Base-by-base conservation (phyloP, 176 grass and related monocot species). In the Rhynchospora tenuis region DNA sequence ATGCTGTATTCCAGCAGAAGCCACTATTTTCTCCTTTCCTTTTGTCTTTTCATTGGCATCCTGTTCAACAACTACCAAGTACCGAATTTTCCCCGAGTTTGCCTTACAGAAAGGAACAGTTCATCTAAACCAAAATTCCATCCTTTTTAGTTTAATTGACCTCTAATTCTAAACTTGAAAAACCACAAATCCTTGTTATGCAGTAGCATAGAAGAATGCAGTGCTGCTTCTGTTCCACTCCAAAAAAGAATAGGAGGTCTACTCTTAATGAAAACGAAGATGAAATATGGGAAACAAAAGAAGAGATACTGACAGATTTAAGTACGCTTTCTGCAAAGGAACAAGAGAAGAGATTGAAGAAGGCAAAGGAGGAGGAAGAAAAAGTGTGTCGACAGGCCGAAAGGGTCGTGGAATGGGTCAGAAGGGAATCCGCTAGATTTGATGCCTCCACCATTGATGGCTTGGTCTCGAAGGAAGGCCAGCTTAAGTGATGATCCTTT, bases 221-320 rank as follows among this genome's bases (percentile, higher is more conserved):
- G n/a, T 87, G 85, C 78, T 87, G 85, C 81, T 88, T 88, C 14
- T 46, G 61, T 16, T 84, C 28, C 47, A 46, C 11, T 19, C 12
- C 62, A 52, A 71, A 58, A 83, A 72, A 38, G 33, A 38, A 78
- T 19, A 14, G 26, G 48, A 80, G 15, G 77, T 43, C 28, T 28
- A 73, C 12, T 23, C 9, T 8, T 27, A 54, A 38, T 0, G 23
- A 17, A n/a, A 68, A 78, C 17, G 17, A 29, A 6, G 86, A 84
- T 27, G 62, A 43, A 60, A 71, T 15, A 19, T 79, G 81, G 81
- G 81, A n/a, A 20, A 33, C 8, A 42, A 64, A 79, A 27, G 81
- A 88, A 80, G 86, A 80, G 50, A 88, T 88, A 38, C 73, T 88
- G 56, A 80, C 81, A 13, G 81, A 84, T 88, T 60, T 79, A 22